phyloP scores from a whole-genome alignment of 306 rosid species.

The Hippophae tibetana region DNA sequence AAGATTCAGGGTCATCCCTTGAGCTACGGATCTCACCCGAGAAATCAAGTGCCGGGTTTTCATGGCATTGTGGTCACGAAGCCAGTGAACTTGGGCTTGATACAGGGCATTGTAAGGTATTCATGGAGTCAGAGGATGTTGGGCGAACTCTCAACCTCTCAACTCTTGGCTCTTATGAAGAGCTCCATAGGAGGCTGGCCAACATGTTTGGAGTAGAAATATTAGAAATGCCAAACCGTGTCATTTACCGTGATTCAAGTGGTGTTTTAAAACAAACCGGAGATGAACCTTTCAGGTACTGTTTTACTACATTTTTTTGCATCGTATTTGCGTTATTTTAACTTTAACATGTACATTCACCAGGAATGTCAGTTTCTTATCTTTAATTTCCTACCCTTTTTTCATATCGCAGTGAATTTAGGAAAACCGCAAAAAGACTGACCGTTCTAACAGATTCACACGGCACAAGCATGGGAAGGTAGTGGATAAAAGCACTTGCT shows the following conservation, averaged over 20 bases:
- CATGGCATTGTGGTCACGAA: constrained; percentile 37
- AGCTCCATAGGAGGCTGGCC: constrained; percentile 57
- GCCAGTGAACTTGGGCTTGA: constrained; percentile 40
- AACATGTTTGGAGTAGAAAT: constrained; percentile 81
- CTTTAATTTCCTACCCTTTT: background rate
- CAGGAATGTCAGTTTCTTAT: background rate
- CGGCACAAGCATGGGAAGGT: constrained; percentile 50
- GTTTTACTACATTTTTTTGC: background rate
- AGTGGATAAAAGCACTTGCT: constrained; percentile 7
- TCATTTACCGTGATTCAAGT: constrained; percentile 62
- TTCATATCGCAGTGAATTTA: constrained; percentile 61
- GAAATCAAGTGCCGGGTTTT: constrained; percentile 41
- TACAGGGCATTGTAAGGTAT: constrained; percentile 85
- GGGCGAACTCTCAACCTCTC: constrained; percentile 79
- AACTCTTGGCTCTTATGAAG: constrained; percentile 63
- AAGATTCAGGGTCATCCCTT: constrained; percentile 35
- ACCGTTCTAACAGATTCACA: constrained; percentile 54
- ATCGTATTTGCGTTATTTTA: constrained; percentile 1
- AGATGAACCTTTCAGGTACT: constrained; percentile 80
- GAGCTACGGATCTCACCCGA: constrained; percentile 32
- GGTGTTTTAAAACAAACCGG: constrained; percentile 77
- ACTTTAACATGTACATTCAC: constrained; percentile 8
- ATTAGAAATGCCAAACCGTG: constrained; percentile 53
- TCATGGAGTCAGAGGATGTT: constrained; percentile 87
- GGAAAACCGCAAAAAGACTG: constrained; percentile 68